Conservation (phyloP, 331 rosid genomes). For the Saraca asoca region DNA sequence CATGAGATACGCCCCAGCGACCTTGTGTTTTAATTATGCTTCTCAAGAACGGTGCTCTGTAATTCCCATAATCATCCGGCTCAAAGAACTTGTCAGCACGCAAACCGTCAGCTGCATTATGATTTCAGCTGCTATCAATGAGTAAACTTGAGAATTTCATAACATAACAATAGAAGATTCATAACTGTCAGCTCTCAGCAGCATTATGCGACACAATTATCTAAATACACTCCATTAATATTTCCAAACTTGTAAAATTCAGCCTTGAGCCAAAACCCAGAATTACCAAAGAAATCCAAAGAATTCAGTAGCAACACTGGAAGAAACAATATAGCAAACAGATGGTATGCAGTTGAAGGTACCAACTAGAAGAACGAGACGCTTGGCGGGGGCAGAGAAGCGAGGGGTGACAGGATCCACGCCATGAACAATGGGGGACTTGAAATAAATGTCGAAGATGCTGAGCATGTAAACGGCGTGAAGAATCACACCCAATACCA, state of each 20-base stretch:
- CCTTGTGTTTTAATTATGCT: conserved; percentile 62
- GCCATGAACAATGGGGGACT: conserved; percentile 82
- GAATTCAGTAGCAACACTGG: conserved; percentile 1
- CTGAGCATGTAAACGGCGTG: conserved; percentile 92
- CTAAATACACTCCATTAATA: neutral
- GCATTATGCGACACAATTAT: neutral
- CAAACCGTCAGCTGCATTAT: conserved; percentile 78
- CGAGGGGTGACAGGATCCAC: conserved; percentile 73
- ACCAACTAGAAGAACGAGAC: conserved; percentile 76
- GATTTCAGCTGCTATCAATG: conserved; percentile 11
- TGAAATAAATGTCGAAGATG: conserved; percentile 87
- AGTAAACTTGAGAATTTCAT: conserved; percentile 1
- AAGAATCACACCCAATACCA: conserved; percentile 67
- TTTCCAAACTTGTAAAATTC: neutral
- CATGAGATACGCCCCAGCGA: conserved; percentile 96
- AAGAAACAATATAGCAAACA: conserved; percentile 35
- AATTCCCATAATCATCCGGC: conserved; percentile 65
- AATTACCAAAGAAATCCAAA: neutral
- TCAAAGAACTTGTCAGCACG: conserved; percentile 92
- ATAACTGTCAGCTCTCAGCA: too few relatives aligned
- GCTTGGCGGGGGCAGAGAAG: conserved; percentile 74
- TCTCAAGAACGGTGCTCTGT: conserved; percentile 81
- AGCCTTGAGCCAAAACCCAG: neutral
- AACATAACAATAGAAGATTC: neutral
- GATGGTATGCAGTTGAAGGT: conserved; percentile 27